Evolutionary conservation across 2,329 filamentous ascomycete species (phyloP), one percentile per base, ranked within the genome.

Genomic region (Colletotrichum gigasporum): DNA sequence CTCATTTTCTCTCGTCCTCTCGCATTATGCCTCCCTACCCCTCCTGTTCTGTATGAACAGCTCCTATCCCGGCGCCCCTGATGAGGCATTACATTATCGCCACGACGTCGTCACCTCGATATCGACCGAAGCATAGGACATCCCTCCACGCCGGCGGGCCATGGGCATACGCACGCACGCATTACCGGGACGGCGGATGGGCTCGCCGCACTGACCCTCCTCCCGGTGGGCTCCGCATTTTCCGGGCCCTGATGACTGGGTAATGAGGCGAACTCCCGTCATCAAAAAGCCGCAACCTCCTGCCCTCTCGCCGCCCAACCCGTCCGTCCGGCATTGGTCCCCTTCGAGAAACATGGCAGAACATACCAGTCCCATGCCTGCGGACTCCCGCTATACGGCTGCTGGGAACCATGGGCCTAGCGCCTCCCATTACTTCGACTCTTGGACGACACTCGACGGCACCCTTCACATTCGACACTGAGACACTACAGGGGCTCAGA

Each of bases 161-260:
- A 55, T 67, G 64, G 47, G 28, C 20, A 55, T 67, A 60, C 41
- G 28, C 20, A 35, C 28, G n/a, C 10, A 53, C 22, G 47, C 42
- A 3, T 14, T 28, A 24, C 11, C 56, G 24, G 61, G 32, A 41
- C 55, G 30, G 32, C 8, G 34, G 24, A 32, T 41, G 26, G n/a
- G 24, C 10, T 35, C 48, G 41, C 39, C 47, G 61, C 55, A 48
- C 14, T 48, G 47, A 48, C 55, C 30, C n/a, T 41, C 41, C 28
- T 39, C 20, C 47, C 55, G 47, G 24, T 20, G 39, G 47, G 50
- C 39, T 64, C 47, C 41, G 55, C 47, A 48, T 45, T 60, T 60
- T n/a, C 34, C 41, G 47, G 55, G 12, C 12, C 32, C 20, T 52
- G 26, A 16, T 26, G 7, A 47, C 26, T 44, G 28, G 9, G 20